Conservation (phyloP, 2,329 filamentous ascomycete genomes). For the Cryphonectria radicalis region DNA sequence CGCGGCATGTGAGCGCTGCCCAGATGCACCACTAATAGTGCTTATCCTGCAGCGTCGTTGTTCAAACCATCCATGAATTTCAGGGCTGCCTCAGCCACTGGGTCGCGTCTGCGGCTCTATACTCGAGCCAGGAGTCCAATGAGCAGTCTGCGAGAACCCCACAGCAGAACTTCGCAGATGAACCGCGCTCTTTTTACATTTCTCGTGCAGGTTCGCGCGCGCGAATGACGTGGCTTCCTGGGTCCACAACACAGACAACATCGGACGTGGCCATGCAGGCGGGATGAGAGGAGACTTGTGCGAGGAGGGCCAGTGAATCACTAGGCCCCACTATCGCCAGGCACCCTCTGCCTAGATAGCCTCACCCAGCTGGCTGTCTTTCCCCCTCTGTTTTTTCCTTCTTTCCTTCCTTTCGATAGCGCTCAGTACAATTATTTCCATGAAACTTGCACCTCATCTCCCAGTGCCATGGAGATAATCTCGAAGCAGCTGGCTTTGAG, state of each 20-base stretch:
- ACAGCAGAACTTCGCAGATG: no score
- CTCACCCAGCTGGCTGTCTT: no score
- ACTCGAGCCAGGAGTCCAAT: not conserved
- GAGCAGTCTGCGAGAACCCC: not conserved
- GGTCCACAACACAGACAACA: not conserved
- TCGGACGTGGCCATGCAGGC: not conserved
- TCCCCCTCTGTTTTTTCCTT: no score
- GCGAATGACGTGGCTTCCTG: not conserved
- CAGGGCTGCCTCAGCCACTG: not conserved
- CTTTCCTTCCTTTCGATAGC: no score
- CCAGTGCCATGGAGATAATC: not conserved
- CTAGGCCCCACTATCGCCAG: no score
- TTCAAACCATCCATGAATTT: not conserved
- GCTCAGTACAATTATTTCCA: no score
- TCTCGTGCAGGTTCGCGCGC: not conserved
- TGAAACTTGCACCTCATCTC: no score
- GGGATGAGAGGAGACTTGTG: no score
- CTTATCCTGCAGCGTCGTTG: not conserved
- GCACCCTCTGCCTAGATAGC: no score
- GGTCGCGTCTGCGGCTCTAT: not conserved
- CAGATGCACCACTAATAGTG: not conserved
- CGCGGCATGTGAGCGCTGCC: no score
- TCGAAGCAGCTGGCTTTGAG: conserved; percentile 12
- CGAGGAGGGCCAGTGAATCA: no score
- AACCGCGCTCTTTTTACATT: no score